Base-by-base conservation (phyloP, 2,329 filamentous ascomycete genomes). In the Colletotrichum godetiae region DNA sequence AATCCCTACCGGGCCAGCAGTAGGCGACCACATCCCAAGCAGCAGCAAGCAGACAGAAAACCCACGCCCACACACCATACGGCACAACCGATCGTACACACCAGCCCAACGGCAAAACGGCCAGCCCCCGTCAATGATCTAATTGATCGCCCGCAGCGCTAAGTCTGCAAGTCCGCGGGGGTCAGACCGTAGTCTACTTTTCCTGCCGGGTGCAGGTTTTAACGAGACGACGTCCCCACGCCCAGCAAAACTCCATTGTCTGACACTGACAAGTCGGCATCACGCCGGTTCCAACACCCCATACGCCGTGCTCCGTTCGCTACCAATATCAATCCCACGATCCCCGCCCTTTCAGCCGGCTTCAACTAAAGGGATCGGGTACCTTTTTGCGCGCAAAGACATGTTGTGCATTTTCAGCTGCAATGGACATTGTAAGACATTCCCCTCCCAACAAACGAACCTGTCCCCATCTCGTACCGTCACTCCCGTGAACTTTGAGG, bases 341-440 rank as follows among this genome's bases (percentile, higher is more conserved):
- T 27, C 4, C 42, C 59, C 35, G 35, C 37, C 37, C 37, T 15
- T 49, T 49, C 42, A 22, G 12, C 19, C 19, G 53, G 33, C 62
- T 31, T 15, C 33, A 42, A 53, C 27, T 19, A 15, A 55, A 31
- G 22, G 52, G 22, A 46, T 37, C 24, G 15, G 33, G 52, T 31
- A 29, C 12, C n/a, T 55, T 24, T 10, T n/a, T 31, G 37, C 37
- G 37, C 37, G 13, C 37, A 42, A 46, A 56, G 62, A 65, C 33
- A 65, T 65, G 62, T 63, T 63, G 60, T 42, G 62, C 13, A 31
- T 24, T 33, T 7, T 24, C 62, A 33, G 24, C 33, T 56, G 24
- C 49, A 13, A 65, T 65, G 62, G 35, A 46, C 11, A 57, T 65
- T 31, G 62, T 65, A 46, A 57, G 62, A 65, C 52, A 35, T 35